Evolutionary conservation across 148 eudicot species (phyloP), one percentile per base, ranked within the genome.

Genomic region (Chenopodium album): DNA sequence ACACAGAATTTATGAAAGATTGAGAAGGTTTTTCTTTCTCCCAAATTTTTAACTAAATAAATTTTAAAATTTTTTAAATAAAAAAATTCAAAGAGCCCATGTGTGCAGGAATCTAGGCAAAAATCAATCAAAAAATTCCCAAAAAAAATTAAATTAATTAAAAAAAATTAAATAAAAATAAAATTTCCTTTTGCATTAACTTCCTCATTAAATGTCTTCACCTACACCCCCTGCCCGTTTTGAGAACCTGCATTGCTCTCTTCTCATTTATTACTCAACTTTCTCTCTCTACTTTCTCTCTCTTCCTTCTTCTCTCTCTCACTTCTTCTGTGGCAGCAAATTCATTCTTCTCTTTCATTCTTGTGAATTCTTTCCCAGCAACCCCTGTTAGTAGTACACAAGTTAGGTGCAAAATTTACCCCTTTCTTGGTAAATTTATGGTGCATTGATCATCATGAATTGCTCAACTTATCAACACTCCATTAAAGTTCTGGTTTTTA

Each of bases 201-300:
- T 86, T 50, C 47, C 86, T 79, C 92, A 93, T 91, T 93, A 81
- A 93, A 81, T 93, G 92, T 87, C 76, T 87, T 85, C 94, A 93
- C 90, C 97, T 90, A 89, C 91, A 82, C 92, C 47, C 91, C 47
- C 85, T 85, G 86, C 90, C 86, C 81, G 83, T 78, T 88, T 81
- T 88, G 83, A 81, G 87, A 81, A 78, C 63, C 82, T 73, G 81
- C 83, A 79, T 81, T 81, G 76, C 80, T 68, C 50, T 79, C 79
- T 44, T 79, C 79, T 44, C 88, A 88, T 85, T 88, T 75, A 88
- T 37, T 88, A 77, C 82, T 10, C 80, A 41, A 41, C 44, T 41
- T 41, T 41, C 44, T 41, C 44, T 41, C 44, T 77, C 79, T 62
- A 29, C 73, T 86, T 78, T 81, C 85, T 75, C 76, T 81, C 79